Evolutionary conservation across 1,284 basidiomycete genomes (phyloP).

Genomic region (Phellopilus nigrolimitatus): DNA sequence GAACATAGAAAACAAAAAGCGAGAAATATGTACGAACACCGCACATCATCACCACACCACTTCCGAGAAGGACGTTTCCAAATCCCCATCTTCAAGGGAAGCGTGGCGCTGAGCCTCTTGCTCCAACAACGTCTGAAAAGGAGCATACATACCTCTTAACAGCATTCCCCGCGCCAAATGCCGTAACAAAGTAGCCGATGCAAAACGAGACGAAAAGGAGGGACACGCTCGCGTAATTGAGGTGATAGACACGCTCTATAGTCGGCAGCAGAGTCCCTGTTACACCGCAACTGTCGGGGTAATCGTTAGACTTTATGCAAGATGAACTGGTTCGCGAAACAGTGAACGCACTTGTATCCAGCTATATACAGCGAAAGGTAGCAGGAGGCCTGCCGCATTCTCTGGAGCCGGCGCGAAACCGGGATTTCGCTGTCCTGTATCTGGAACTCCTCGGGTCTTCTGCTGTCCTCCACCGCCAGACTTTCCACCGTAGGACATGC

Average conservation of each 20-base stretch:
- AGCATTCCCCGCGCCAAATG: constrained; percentile 25
- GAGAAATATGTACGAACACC: too few relatives aligned
- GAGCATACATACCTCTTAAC: constrained; percentile 23
- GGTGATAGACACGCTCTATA: constrained; percentile 27
- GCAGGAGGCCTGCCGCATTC: constrained; percentile 4
- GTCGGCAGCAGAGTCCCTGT: constrained; percentile 30
- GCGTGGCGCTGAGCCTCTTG: not conserved
- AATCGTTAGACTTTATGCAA: too few relatives aligned
- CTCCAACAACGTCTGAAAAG: not conserved
- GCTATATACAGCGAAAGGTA: constrained; percentile 25
- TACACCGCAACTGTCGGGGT: constrained; percentile 30
- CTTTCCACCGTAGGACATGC: constrained; percentile 1
- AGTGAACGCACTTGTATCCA: constrained; percentile 32
- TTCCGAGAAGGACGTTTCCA: constrained; percentile 28
- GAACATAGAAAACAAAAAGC: constrained; percentile 1
- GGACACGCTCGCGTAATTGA: constrained; percentile 29
- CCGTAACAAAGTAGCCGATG: constrained; percentile 29
- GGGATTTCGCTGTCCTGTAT: constrained; percentile 5
- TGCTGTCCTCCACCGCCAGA: not conserved
- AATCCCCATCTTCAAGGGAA: constrained; percentile 21
- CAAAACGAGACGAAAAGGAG: constrained; percentile 30
- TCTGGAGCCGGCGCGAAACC: constrained; percentile 4
- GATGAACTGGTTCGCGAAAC: too few relatives aligned
- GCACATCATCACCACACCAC: constrained; percentile 28
- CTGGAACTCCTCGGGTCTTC: not conserved